Conservation (phyloP, 2,329 filamentous ascomycete species). For the Bipolaris gigantea region DNA sequence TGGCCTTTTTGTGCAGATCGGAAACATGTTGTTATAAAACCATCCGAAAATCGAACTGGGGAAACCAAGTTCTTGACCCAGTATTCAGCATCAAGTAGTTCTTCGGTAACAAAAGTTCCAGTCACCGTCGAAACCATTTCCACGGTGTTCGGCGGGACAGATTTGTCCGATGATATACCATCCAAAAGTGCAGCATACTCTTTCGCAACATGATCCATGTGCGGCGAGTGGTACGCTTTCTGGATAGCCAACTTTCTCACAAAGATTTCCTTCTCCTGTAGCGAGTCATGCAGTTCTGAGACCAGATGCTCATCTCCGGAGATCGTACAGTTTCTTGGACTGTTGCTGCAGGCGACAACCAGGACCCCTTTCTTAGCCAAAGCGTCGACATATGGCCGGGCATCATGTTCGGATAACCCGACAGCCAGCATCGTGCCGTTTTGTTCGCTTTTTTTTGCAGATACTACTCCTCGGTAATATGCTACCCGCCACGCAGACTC, state of each 20-base stretch:
- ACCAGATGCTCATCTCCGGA: constrained; percentile 44
- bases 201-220: constrained; percentile 11
- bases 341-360: constrained; percentile 6
- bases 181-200: not conserved
- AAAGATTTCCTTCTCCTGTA: constrained; percentile 14
- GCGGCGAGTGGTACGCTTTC: constrained; percentile 49
- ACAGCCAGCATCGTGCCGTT: constrained; percentile 11
- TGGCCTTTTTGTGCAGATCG: not conserved
- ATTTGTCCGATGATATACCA: not conserved
- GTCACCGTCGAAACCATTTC: not conserved
- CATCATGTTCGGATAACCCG: constrained; percentile 1
- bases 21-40: not conserved
- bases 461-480: constrained; percentile 24
- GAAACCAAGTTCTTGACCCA: constrained; percentile 8
- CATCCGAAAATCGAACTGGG: constrained; percentile 5
- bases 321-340: constrained; percentile 7
- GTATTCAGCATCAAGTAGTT: not conserved
- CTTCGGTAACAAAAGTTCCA: not conserved
- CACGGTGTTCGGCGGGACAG: not conserved
- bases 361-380: not conserved
- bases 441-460: not conserved
- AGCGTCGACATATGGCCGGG: not conserved
- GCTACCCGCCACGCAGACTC: constrained; percentile 23
- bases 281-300: constrained; percentile 44
- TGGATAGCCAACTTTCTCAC: constrained; percentile 31